Base-by-base conservation (phyloP, 2,329 filamentous ascomycete genomes). In the Penicillium sp. region DNA sequence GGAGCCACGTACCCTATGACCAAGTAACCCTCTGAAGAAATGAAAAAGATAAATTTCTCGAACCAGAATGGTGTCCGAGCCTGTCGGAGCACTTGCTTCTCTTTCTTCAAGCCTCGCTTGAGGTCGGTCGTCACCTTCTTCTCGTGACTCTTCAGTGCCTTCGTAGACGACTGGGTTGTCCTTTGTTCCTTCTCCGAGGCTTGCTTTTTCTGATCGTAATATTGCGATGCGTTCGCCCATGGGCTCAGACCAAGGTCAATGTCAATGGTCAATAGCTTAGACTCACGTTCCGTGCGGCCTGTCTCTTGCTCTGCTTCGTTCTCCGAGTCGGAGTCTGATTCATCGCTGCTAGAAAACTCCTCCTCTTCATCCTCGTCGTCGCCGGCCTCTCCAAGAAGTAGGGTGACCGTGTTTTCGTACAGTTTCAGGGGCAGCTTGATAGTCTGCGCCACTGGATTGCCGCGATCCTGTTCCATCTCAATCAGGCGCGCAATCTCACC, bases 41-140 rank as follows among this genome's bases (percentile, higher is more conserved):
- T 84, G 76, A 99, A 99, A 83, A 91, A 97, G 29, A 87, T 80
- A 68, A 96, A 99, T 75, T 99, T 99, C 69, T 99, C 94, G 65
- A 97, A 99, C 94, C 94, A 99, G 67, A 92, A 84, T 63, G 87
- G 88, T 68, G 87, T 89, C 55, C 94, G 85, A 9, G 96, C 88
- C 0, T 89, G 91, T 45, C 92, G 87, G 10, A 97, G 78, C 2
- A 95, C 79, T 21, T 91, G 88, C 72, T 96, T 97, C 75, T 97
- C 94, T 70, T 94, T 89, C 76, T 96, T 96, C 55, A 97, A 75
- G 0, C 87, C 88, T 68, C 92, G 93, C 76, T 90, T 95, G 23
- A 97, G 79, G 70, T 96, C 91, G 13, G 90, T 85, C 5, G 84
- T 81, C 23, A 97, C 92, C 75, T 96, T 97, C 68, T 89, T 87